Percentiles rank a stretch among this genome's conserved stretches.
Conservation (phyloP, 352 stramenopile genomes). For the Discostella stelligera region DNA sequence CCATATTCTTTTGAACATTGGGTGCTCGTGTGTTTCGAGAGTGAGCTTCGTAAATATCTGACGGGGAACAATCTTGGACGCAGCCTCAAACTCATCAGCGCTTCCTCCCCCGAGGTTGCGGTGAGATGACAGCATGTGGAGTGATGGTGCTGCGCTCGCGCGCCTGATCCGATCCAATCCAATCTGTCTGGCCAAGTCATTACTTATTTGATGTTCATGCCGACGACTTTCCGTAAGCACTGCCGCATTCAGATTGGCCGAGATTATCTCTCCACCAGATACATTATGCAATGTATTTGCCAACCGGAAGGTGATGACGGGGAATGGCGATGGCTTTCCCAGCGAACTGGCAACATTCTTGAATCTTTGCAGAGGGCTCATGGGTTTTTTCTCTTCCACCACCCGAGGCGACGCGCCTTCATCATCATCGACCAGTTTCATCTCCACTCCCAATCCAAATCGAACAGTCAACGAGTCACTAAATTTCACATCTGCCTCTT, state of each 20-base stretch:
- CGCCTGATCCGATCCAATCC: constrained; percentile 9
- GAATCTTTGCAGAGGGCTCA: constrained; percentile 11
- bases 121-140: not conserved
- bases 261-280: constrained; percentile 69
- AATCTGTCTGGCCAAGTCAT: constrained; percentile 30
- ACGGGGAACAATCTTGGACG: constrained; percentile 19
- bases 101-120: not conserved
- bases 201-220: constrained; percentile 45
- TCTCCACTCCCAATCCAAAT: constrained; percentile 31
- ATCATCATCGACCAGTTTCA: constrained; percentile 7
- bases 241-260: constrained; percentile 63
- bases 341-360: constrained; percentile 6
- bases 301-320: constrained; percentile 72
- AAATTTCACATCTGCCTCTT: constrained; percentile 39
- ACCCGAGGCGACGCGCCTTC: constrained; percentile 3
- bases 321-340: constrained; percentile 43
- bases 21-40: constrained; percentile 66
- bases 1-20: constrained; percentile 74
- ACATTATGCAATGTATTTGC: constrained; percentile 62
- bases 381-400: constrained; percentile 19
- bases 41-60: constrained; percentile 62
- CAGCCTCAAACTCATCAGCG: not conserved
- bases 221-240: constrained; percentile 57
- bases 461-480: constrained; percentile 29
- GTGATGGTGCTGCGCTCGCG: not conserved